These are phyloP conservation scores for Lithospermum erythrorhizon DNA, from an alignment of 257 asterid genomes.

Conservation along the genomic window DNA sequence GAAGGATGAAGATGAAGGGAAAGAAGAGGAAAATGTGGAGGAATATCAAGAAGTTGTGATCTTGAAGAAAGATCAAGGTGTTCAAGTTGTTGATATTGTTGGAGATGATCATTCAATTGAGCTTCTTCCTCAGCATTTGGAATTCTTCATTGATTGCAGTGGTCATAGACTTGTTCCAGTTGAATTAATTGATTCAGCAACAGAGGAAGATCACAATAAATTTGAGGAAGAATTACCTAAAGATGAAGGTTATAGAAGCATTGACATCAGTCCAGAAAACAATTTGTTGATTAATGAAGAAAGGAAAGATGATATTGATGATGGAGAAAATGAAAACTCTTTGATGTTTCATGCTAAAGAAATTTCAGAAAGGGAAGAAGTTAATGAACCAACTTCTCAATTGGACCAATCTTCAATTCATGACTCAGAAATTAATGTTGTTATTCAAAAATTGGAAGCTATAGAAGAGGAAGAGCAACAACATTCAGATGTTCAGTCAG, in stretches of 20 bases:
- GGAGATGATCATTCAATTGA: slow-evolving; percentile 33
- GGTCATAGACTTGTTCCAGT: slow-evolving; percentile 57
- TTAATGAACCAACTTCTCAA: slow-evolving; percentile 7
- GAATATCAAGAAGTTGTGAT: slow-evolving; percentile 9
- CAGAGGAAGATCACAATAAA: slow-evolving; percentile 25
- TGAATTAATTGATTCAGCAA: slow-evolving; percentile 48
- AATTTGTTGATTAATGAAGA: slow-evolving; percentile 19
- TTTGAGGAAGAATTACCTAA: slow-evolving; percentile 2
- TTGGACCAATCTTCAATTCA: slow-evolving; percentile 13
- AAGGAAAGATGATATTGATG: slow-evolving; percentile 6
- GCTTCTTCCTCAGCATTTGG: slow-evolving; percentile 57
- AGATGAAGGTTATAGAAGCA: slow-evolving; percentile 11
- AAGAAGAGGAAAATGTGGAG: slow-evolving; percentile 18
- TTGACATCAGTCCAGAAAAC: slow-evolving; percentile 13
- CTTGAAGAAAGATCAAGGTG: slow-evolving; percentile 37
- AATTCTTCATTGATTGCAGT: slow-evolving; percentile 55
- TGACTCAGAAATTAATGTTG: background rate
- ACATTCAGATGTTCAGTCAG: slow-evolving; percentile 23
- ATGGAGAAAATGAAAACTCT: slow-evolving; percentile 45
- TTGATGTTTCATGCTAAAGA: slow-evolving; percentile 45
- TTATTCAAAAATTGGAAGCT: slow-evolving; percentile 10
- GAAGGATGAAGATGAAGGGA: slow-evolving; percentile 9
- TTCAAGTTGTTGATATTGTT: slow-evolving; percentile 29
- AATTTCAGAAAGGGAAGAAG: slow-evolving; percentile 16
- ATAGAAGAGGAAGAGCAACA: slow-evolving; percentile 21